Conservation (phyloP, 2,329 filamentous ascomycete genomes). For the Hypocreales sp. region DNA sequence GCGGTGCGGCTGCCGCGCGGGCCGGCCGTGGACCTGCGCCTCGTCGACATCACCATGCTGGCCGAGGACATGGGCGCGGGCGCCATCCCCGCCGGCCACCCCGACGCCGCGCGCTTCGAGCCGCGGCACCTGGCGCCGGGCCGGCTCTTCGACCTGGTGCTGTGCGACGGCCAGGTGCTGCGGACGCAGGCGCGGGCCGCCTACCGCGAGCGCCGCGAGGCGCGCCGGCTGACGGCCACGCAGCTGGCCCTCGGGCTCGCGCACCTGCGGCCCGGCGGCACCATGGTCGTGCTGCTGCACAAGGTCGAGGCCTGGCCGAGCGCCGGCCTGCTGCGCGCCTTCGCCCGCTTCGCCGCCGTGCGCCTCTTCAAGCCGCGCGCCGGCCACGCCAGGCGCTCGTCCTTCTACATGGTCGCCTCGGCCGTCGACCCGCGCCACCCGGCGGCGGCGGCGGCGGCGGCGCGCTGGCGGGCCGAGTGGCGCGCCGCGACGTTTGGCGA, state of each 20-base stretch:
- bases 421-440: constrained; percentile 17
- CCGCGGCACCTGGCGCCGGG: constrained; percentile 9
- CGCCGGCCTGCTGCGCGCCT: constrained; percentile 18
- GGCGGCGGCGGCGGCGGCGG: constrained; percentile 19
- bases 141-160: constrained; percentile 22
- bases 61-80: constrained; percentile 24
- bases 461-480: constrained; percentile 24
- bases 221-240: constrained; percentile 15
- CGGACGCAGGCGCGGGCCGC: constrained; percentile 17
- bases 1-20: constrained; percentile 12
- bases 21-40: constrained; percentile 6
- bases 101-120: constrained; percentile 7
- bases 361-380: constrained; percentile 26
- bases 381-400: constrained; percentile 25
- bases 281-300: constrained; percentile 34
- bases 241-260: constrained; percentile 30
- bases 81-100: constrained; percentile 15
- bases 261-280: constrained; percentile 28
- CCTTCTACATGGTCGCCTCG: constrained; percentile 36
- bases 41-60: constrained; percentile 35
- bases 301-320: constrained; percentile 25
- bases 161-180: constrained; percentile 32
- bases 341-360: constrained; percentile 25
- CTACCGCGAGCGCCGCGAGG: constrained; percentile 19
- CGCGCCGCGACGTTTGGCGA: constrained; percentile 20